Evolutionary conservation across 169 alveolate species (phyloP), one percentile per base, ranked within the genome.

Genomic region (Babesia gibsoni): DNA sequence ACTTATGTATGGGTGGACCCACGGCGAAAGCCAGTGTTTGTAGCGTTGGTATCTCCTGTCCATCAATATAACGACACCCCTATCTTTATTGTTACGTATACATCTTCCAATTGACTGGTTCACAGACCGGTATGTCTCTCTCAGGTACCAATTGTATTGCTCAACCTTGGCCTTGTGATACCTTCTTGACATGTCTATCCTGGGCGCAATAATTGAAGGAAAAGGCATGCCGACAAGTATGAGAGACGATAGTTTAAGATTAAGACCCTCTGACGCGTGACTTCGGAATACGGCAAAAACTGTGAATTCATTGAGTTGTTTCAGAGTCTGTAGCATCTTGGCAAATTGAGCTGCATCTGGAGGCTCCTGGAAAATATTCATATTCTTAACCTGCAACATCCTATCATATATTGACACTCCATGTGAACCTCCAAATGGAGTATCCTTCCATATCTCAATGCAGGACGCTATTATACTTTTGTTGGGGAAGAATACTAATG

Each of bases 71-170:
- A 95, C 88, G 18, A 83, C 70, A 33, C 99, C 99, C 68, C 89
- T 91, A 77, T 96, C 99, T 63, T 91, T 54, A 52, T 81, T 89
- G 88, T 94, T 98, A 33, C 99, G 90, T 36, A 96, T 93, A 32
- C 95, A 97, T 61, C 99, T 89, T 36, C 99, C 99, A 18, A 96
- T 88, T 3, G 98, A 93, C 78, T 96, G 96, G 80, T 96, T 96
- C 25, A 93, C 94, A 16, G 98, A 96, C 57, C 98, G 86, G 46
- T 91, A 91, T 1, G 98, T 97, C 63, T 94, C 94, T 66, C 91
- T 87, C 50, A 84, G 69, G 88, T 95, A 95, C 98, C 98, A 96
- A 54, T 69, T 58, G 65, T 69, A 69, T 36, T 35, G 32, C 43
- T 90, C 91, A 7, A 57, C 41, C 7, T 29, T 18, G 36, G 63